Evolutionary conservation across 2,329 filamentous ascomycete genomes (phyloP), one percentile per base, ranked within the genome.

Genomic region (Penicillium palitans): DNA sequence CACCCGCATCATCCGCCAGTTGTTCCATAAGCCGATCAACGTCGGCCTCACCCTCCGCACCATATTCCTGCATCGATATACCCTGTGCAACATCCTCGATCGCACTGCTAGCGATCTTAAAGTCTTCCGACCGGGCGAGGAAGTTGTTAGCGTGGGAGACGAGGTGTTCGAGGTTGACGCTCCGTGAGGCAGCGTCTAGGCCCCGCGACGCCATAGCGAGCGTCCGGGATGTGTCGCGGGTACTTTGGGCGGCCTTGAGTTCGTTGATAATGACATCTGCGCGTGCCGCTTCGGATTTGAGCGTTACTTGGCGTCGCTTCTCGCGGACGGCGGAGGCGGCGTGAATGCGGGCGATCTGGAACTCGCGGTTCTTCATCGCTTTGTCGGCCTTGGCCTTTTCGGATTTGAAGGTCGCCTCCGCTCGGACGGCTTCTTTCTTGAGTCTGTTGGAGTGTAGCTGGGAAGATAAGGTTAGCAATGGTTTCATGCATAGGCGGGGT

Each of bases 221-320:
- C 0, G 77, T 78, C 4, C 74, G 71, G 2, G 78, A 79, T 10
- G 78, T 79, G 46, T 79, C 78, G 10, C 78, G 76, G 42, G 78
- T 80, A 55, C 74, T 77, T 48, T 80, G 78, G 1, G 78, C 78
- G 17, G 78, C 78, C 60, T 80, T 78, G 4, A 80, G 74, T 55
- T 79, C 77, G 54, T 78, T 78, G 62, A 79, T 79, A n/a, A 80
- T 79, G 0, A 79, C 78, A 56, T 80, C 78, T 44, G 78, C 78
- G 19, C 78, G 76, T 15, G 78, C 78, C 8, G 78, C 77, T 63
- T 80, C 75, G 7, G 76, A 74, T 56, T 74, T 74, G 6, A 80
- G 75, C 13, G 75, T 76, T 19, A 80, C 74, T 58, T 79, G 75
- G 60, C 78, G 75, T 53, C 78, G 75, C 54, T 79, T 79, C 55